Percentiles rank a stretch among this genome's conserved stretches.
Evolutionary conservation across 2,329 filamentous ascomycete genomes (phyloP).

Genomic region (Colletotrichum sp.): DNA sequence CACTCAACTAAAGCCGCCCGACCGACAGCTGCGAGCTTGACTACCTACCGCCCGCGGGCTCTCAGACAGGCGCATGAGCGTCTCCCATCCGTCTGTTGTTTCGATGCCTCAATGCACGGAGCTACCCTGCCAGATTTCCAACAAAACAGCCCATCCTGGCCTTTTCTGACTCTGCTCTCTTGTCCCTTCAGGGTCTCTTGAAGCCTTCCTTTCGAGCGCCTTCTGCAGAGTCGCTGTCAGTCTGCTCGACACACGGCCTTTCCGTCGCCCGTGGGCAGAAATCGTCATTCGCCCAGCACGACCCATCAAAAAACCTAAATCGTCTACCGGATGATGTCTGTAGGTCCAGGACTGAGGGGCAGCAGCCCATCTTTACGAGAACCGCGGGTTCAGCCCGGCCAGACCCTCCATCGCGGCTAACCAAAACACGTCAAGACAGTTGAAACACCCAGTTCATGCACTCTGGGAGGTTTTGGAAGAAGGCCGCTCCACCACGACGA

Average conservation of each 20-base stretch:
- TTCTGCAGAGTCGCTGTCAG: neutral
- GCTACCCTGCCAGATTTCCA: neutral
- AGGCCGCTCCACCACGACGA: neutral
- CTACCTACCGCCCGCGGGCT: neutral
- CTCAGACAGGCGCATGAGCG: conserved; percentile 17
- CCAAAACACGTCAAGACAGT: conserved; percentile 1
- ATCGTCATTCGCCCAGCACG: neutral
- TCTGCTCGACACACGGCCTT: neutral
- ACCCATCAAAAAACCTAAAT: neutral
- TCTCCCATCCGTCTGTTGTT: conserved; percentile 8
- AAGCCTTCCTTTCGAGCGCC: neutral
- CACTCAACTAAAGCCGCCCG: neutral
- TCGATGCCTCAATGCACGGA: conserved; percentile 1
- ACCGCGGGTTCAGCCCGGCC: neutral
- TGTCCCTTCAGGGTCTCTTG: neutral
- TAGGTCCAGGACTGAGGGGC: neutral
- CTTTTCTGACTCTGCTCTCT: neutral
- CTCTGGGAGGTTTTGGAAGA: neutral
- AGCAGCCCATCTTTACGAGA: neutral
- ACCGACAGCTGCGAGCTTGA: neutral
- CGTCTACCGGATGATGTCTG: neutral
- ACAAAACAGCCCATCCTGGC: neutral
- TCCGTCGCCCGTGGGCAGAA: neutral
- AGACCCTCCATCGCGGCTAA: neutral
- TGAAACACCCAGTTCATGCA: conserved; percentile 13